phyloP scores from a whole-genome alignment of 78 protist genomes.

The Guillardia theta region DNA sequence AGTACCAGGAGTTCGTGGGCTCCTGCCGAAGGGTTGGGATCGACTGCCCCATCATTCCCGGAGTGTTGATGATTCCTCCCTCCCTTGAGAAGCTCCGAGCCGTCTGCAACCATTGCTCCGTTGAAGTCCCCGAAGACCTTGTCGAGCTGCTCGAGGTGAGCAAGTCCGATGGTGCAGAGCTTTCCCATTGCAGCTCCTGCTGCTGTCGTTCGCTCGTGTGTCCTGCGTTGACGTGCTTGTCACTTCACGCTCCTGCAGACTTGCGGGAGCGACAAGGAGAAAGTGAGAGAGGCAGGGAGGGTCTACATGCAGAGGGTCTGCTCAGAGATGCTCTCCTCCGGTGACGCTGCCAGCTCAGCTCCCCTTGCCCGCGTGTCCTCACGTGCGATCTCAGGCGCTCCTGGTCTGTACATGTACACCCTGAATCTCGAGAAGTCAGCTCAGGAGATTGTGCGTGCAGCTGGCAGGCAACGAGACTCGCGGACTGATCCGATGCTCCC shows the following conservation, averaged over 20 bases:
- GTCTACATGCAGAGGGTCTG: neutral
- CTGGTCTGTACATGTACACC: neutral
- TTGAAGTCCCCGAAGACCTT: neutral
- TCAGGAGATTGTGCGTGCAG: neutral
- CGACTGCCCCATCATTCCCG: neutral
- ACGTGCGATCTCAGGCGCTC: neutral
- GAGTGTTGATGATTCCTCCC: neutral
- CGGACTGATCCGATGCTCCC: too few species aligned
- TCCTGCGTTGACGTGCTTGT: neutral
- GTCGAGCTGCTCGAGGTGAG: neutral
- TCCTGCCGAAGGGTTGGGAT: neutral
- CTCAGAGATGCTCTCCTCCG: neutral
- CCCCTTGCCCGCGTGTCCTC: neutral
- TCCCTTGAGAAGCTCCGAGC: neutral
- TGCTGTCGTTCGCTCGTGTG: neutral
- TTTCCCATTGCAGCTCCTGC: neutral
- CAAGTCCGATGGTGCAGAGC: neutral
- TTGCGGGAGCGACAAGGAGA: neutral
- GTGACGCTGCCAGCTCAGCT: neutral
- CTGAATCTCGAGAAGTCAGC: neutral
- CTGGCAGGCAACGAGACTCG: too few species aligned
- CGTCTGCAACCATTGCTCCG: neutral
- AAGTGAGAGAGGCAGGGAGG: neutral
- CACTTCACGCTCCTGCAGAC: neutral
- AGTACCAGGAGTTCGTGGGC: neutral